Base-by-base conservation (phyloP, 1,284 basidiomycete genomes). In the Omphalotus olearius region DNA sequence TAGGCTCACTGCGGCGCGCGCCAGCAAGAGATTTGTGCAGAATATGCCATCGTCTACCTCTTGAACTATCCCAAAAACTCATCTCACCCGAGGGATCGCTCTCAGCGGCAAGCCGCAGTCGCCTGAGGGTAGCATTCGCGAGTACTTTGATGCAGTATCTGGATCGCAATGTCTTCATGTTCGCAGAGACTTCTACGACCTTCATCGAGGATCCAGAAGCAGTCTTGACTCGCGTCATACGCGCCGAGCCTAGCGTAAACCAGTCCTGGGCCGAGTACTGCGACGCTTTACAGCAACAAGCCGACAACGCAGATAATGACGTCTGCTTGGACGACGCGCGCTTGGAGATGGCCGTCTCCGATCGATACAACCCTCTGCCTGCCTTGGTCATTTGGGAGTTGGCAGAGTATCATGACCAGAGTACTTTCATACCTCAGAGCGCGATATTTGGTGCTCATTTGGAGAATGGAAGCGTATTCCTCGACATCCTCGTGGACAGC, bases 1-100 rank as follows among this genome's bases (percentile, higher is more conserved):
- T 57, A 6, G 56, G 56, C 9, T 52, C 56, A 33, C 46, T 43
- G 14, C 44, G 53, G 11, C 50, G 47, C n/a, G 39, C 56, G n/a
- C 40, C 51, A 7, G 20, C 35, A 43, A 13, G 25, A 47, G 33
- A 20, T 40, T 33, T 20, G 38, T 18, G 17, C 20, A 45, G 43
- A 14, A 46, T 38, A 25, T 26, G 10, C 37, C 11, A 16, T 30
- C 48, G n/a, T 33, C 30, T 50, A 28, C 11, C 28, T 23, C 13
- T 9, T 44, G 9, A 3, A n/a, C 23, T 30, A 20, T 20, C 26
- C 30, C 18, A 44, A 36, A 43, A 40, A 26, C 40, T 23, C 41
- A 16, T 25, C 23, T 18, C 30, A 10, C 9, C 23, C n/a, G 3
- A 50, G 10, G 30, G 30, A 33, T 33, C 41, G 3, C 36, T 37